These are phyloP conservation scores for Cylindrodendrum hubeiense DNA, from an alignment of 2,329 filamentous ascomycete species.

Conservation along the genomic window DNA sequence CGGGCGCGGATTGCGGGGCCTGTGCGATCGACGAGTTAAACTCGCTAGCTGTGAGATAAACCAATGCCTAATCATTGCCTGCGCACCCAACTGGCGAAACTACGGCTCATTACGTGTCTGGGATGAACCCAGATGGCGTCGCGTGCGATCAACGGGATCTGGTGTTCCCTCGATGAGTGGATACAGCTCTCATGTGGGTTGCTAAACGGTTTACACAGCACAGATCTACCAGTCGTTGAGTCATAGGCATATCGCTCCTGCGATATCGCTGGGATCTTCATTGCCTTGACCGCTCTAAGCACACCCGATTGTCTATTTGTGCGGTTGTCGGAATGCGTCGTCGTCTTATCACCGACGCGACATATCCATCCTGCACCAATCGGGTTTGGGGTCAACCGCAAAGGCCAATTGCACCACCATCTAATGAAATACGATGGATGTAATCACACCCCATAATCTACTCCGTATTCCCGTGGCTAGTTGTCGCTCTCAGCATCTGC, in stretches of 20 bases:
- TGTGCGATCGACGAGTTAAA: background rate
- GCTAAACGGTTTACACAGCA: background rate
- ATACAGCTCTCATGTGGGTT: background rate
- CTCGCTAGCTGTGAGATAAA: background rate
- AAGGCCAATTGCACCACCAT: conserved; percentile 1
- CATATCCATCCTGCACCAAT: conserved; percentile 25
- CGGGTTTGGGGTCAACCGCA: background rate
- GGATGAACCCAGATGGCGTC: background rate
- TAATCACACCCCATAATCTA: conserved; percentile 3
- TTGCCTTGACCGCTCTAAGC: conserved; percentile 1
- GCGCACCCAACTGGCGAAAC: background rate
- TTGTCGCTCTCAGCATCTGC: conserved; percentile 20
- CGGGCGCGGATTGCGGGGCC: background rate
- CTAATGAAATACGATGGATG: background rate
- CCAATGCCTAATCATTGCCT: background rate
- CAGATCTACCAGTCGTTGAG: background rate
- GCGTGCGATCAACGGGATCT: background rate
- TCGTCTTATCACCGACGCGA: background rate
- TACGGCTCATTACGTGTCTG: background rate
- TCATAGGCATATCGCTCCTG: conserved; percentile 11
- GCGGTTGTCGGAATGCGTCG: conserved; percentile 1
- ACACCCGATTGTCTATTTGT: background rate
- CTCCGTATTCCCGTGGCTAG: conserved; percentile 13
- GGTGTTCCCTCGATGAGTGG: background rate
- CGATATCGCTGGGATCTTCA: conserved; percentile 23